Conservation (phyloP, 805 yeast genomes). For the Suhomyces faveliae region DNA sequence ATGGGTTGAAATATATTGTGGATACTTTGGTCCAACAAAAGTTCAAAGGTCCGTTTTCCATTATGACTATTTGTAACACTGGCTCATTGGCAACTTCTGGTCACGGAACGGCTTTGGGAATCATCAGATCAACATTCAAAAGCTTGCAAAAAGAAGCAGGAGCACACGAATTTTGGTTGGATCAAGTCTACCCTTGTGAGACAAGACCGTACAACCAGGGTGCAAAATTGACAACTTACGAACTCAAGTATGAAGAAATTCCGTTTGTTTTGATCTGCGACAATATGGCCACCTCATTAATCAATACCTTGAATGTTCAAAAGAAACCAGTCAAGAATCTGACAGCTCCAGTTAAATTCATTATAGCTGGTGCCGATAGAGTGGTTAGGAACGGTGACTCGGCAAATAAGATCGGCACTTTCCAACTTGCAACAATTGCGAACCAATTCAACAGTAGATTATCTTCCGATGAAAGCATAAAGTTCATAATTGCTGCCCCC, state of each 20-base stretch:
- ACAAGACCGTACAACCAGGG: conserved; percentile 98
- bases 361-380: conserved; percentile 94
- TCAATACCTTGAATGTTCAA: conserved; percentile 43
- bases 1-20: conserved; percentile 72
- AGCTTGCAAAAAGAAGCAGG: conserved; percentile 31
- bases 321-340: conserved; percentile 22
- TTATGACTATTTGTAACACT: conserved; percentile 91
- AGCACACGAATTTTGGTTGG: conserved; percentile 46
- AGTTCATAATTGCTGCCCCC: conserved; percentile 94
- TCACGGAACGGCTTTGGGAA: conserved; percentile 95
- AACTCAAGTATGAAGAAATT: conserved; percentile 76
- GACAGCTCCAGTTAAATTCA: conserved; percentile 73
- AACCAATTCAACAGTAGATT: conserved; percentile 38
- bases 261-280: conserved; percentile 91
- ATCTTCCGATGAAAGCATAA: conserved; percentile 44
- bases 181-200: conserved; percentile 82
- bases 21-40: conserved; percentile 44
- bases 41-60: conserved; percentile 67
- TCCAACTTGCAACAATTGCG: conserved; percentile 77
- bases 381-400: conserved; percentile 92
- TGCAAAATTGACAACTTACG: conserved; percentile 88
- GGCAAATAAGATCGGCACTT: conserved; percentile 95
- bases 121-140: conserved; percentile 68
- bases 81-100: conserved; percentile 98
- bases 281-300: conserved; percentile 82